Evolutionary conservation across 306 rosid species (phyloP), one percentile per base, ranked within the genome.

Genomic region (Mucuna pruriens): DNA sequence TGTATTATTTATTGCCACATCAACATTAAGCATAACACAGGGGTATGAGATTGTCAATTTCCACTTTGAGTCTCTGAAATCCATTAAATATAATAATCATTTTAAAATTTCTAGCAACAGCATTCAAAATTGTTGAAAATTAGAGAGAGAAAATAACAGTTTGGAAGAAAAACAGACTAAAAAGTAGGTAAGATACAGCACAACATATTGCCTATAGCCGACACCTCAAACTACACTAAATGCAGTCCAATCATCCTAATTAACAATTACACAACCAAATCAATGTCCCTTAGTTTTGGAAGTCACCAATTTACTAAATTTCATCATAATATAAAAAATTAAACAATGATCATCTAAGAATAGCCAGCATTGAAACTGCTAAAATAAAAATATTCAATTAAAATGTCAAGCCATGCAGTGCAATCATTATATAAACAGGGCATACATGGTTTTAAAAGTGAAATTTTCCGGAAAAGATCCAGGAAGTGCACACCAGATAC

Each of bases 401-500:
- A 80, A 61, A 76, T 22, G 69, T 64, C 63, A 57, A 63, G 16
- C 19, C 36, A 44, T 13, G 76, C 26, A 26, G 49, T 33, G 70
- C 48, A 19, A 38, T 36, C 48, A 17, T 11, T 11, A 78, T 39
- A 20, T 62, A 57, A 36, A 66, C 9, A 82, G 34, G 72, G 51
- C 92, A 55, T 90, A 95, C 98, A 67, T 88, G 81, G 98, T 95
- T 87, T 93, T 95, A 82, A 93, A 90, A 78, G 97, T 93, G 85
- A 91, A 95, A 83, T 91, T 95, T 86, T 95, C 99, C 0, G 99
- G 99, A 83, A 95, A 95, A 71, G 99, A 95, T 77, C 98, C 98
- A 74, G 99, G 99, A 51, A 95, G 97, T 42, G 90, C 95, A 85
- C 99, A 93, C 99, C 99, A 95, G 71, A 95, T 95, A 86, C 99